Evolutionary conservation across 495 filamentous ascomycete genomes (phyloP), one percentile per base, ranked within the genome.

Genomic region (Opeltia flavorubescens): DNA sequence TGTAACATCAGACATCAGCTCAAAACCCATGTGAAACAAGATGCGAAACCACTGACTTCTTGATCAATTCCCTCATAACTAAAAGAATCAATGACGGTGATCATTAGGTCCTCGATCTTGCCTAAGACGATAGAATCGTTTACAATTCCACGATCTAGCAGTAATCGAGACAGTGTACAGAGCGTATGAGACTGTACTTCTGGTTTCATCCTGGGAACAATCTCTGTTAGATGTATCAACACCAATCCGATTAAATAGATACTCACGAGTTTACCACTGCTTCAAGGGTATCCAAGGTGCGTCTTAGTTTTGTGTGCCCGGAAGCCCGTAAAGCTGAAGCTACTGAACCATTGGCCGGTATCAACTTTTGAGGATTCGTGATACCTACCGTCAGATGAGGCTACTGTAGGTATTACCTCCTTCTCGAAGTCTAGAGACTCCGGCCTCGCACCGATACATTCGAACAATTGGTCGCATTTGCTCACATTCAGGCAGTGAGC

Each of bases 111-210:
- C 55, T 76, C 72, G 8, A 77, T 62, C 34, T 62, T 61, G 20
- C 64, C 56, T 25, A 62, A 63, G 3, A 73, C 38, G 12, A 50
- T 55, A 13, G 50, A 49, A 51, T 72, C 57, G 17, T 63, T 62
- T 13, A 70, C 64, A 6, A 81, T 55, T 3, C 69, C 59, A 20
- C 61, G 62, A 52, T 83, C 79, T 7, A 81, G 57, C n/a, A 70
- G 66, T 36, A 86, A 72, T 9, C 80, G 75, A 25, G 83, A 55
- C 13, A 55, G 49, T 15, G 47, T 20, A 35, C 29, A 45, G 12
- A 55, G 33, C 8, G 50, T n/a, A 24, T 50, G 49, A 1, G 13
- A 48, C 26, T 33, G 35, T n/a, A 49, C 29, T 23, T 39, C 25
- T 13, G 34, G 15, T 21, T 38, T 48, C 21, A 52, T 12, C 8